phyloP scores from a whole-genome alignment of 176 grass and related monocot genomes.

The Aegilops umbellulata region DNA sequence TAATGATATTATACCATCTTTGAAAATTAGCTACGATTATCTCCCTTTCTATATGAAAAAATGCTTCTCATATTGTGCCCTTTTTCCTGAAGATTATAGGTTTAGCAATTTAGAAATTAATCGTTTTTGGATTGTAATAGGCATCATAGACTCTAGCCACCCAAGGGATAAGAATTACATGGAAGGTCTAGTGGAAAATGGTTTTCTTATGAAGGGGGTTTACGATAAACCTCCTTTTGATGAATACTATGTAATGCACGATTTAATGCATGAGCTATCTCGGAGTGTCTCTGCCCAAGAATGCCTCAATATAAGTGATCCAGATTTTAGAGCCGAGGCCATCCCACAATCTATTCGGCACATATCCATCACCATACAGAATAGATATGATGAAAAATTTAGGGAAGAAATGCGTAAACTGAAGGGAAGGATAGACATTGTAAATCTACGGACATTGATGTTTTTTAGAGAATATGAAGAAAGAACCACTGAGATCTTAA shows the following conservation, averaged over 20 bases:
- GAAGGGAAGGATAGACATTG: not conserved
- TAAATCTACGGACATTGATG: not conserved
- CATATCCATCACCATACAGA: not conserved
- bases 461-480: not conserved
- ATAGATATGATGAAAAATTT: not conserved
- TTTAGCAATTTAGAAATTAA: not conserved
- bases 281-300: not conserved
- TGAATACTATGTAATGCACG: not conserved
- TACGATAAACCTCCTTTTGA: rapidly evolving
- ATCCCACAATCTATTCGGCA: not conserved
- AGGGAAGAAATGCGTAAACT: not conserved
- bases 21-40: not conserved
- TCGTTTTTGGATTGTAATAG: not conserved
- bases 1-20: not conserved
- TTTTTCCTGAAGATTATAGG: too few species aligned
- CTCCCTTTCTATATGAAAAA: not conserved
- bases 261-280: not conserved
- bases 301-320: not conserved
- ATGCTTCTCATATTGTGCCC: too few species aligned
- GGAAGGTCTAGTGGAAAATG: not conserved
- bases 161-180: not conserved
- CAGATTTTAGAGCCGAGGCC: not conserved
- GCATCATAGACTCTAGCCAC: not conserved
- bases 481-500: not conserved
- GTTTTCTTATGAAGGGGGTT: not conserved